phyloP scores from a whole-genome alignment of 1,139 yeast species.

The Candida sp. region DNA sequence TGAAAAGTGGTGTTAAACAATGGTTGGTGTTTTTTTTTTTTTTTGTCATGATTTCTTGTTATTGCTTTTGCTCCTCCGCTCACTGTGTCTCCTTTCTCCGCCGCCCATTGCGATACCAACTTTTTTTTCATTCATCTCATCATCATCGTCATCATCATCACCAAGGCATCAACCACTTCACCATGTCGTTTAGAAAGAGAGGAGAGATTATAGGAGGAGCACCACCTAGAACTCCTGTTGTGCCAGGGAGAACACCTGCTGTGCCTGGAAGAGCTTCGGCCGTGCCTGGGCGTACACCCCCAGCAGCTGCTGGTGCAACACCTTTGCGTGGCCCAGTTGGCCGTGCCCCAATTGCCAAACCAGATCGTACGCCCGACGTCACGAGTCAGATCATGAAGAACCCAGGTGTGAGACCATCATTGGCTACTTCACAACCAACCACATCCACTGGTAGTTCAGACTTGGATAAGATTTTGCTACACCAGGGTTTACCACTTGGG shows the following conservation, averaged over 20 bases:
- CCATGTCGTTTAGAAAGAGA: constrained; percentile 72
- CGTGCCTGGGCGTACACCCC: neutral
- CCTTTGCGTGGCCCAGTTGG: constrained; percentile 12
- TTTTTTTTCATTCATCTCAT: constrained; percentile 4
- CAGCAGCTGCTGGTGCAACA: constrained; percentile 10
- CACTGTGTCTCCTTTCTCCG: neutral
- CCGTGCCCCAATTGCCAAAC: constrained; percentile 10
- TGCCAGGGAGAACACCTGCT: constrained; percentile 10
- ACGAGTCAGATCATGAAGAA: constrained; percentile 30
- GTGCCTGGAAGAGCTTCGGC: constrained; percentile 13
- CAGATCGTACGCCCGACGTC: constrained; percentile 11
- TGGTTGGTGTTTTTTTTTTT: neutral
- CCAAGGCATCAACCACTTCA: neutral
- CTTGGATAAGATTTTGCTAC: constrained; percentile 75
- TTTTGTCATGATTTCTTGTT: neutral
- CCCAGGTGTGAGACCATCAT: constrained; percentile 76
- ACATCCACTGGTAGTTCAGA: constrained; percentile 80
- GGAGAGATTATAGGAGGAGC: constrained; percentile 56
- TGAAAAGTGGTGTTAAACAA: neutral
- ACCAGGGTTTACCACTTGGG: constrained; percentile 89
- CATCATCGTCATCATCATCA: neutral
- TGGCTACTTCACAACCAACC: constrained; percentile 74
- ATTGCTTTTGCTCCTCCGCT: neutral
- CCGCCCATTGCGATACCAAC: neutral
- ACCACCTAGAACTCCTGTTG: constrained; percentile 22